phyloP scores from a whole-genome alignment of 2,329 filamentous ascomycete genomes.

The Pseudonectria foliicola region DNA sequence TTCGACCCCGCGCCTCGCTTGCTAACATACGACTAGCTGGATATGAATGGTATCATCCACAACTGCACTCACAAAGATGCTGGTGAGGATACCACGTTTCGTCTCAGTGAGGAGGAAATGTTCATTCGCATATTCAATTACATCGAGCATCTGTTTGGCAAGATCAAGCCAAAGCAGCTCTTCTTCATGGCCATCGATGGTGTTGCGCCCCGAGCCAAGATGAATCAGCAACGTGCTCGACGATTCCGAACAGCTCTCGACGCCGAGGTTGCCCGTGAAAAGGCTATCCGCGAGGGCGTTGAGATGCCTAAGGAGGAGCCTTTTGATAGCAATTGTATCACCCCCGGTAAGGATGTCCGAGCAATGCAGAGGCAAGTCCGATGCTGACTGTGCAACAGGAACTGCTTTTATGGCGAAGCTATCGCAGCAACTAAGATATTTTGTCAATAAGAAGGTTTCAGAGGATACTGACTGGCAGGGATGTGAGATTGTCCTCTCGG shows the following conservation, averaged over 20 bases:
- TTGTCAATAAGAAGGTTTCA: slow-evolving; percentile 97
- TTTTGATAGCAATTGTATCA: slow-evolving; percentile 99
- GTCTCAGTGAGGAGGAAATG: slow-evolving; percentile 97
- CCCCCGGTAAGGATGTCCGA: slow-evolving; percentile 53
- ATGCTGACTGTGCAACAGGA: slow-evolving; percentile 28
- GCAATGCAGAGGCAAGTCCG: too few species aligned
- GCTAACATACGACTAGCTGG: slow-evolving; percentile 46
- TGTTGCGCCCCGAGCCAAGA: slow-evolving; percentile 94
- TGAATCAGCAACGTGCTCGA: slow-evolving; percentile 97
- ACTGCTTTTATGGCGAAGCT: slow-evolving; percentile 98
- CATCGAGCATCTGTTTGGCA: slow-evolving; percentile 96
- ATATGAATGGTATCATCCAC: slow-evolving; percentile 99
- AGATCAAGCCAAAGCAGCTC: slow-evolving; percentile 96
- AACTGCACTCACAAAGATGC: slow-evolving; percentile 98
- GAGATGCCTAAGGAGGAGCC: slow-evolving; percentile 92
- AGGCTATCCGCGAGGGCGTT: slow-evolving; percentile 80
- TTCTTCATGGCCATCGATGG: slow-evolving; percentile 99
- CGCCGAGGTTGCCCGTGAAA: slow-evolving; percentile 81
- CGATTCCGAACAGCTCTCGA: slow-evolving; percentile 93
- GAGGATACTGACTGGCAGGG: slow-evolving; percentile 97
- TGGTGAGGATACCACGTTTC: slow-evolving; percentile 76
- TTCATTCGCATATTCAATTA: slow-evolving; percentile 99
- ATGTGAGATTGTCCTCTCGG: slow-evolving; percentile 90
- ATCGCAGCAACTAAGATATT: slow-evolving; percentile 91
- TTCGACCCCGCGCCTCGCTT: slow-evolving; percentile 5